Base-by-base conservation (phyloP, 805 yeast genomes). In the Candida tallmaniae region DNA sequence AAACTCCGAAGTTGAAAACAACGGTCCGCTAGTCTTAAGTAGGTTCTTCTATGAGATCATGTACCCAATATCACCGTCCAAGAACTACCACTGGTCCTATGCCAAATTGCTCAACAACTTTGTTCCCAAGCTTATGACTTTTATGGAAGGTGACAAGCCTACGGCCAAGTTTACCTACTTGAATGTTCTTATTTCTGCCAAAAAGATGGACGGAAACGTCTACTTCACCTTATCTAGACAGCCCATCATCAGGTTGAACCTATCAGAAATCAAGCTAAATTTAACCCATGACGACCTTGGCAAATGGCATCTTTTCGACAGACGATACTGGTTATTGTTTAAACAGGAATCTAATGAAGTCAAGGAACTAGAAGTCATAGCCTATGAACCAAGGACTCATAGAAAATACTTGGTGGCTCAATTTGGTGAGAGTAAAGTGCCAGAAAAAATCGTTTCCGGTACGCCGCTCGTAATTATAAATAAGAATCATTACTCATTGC, bases 21-120 rank as follows among this genome's bases (percentile, higher is more conserved):
- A 35, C 27, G 40, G 41, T 7, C 35, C 29, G 5, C 33, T 39
- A 15, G 58, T 56, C 0, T 20, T 55, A n/a, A 53, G 66, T 19
- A 45, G 65, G 18, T 52, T 57, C 38, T 34, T 66, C 4, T 65
- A 45, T 38, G 43, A 48, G 13, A 29, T 29, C 3, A 39, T 64
- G 4, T 46, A 46, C 27, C 59, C 59, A 0, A 35, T 55, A 4
- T 57, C 69, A 1, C 47, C 69, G 0, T 46, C 60, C 2, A 54
- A 52, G 30, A 58, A 61, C 29, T 62, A 56, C 39, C 62, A 65
- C 41, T 66, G 68, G 68, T 42, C 56, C 3, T 66, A 61, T 36
- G 63, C 71, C 12, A 64, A 58, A 38, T 27, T 65, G 12, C 61
- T 62, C 29, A 37, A 66, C 17, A 52, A 43, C 5, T 49, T 58